phyloP scores from a whole-genome alignment of 768 basidiomycete genomes.

The Tremella fuciformis region DNA sequence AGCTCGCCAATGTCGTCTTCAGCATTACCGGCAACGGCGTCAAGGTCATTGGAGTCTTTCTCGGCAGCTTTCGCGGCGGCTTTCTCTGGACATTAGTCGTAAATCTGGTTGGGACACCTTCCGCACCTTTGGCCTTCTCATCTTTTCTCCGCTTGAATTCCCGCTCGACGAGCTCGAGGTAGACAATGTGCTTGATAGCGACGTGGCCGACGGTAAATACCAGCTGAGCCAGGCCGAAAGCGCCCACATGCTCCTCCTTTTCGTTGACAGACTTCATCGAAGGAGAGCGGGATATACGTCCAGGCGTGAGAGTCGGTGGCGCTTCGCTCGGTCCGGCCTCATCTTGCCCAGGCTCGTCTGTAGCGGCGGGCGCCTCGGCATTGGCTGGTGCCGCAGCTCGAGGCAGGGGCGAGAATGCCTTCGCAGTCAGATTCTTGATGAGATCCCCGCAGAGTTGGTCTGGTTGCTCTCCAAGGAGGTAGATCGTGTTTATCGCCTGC shows the following conservation, averaged over 20 bases:
- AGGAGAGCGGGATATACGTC: slow-evolving; percentile 8
- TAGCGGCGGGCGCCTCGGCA: slow-evolving; percentile 10
- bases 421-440: slow-evolving; percentile 73
- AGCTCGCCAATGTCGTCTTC: slow-evolving; percentile 98
- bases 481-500: slow-evolving; percentile 94
- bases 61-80: slow-evolving; percentile 52
- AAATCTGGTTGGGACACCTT: too few relatives aligned
- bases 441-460: slow-evolving; percentile 75
- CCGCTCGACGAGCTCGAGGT: slow-evolving; percentile 88
- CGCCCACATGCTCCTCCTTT: slow-evolving; percentile 58
- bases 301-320: slow-evolving; percentile 11
- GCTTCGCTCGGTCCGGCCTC: slow-evolving; percentile 4
- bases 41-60: slow-evolving; percentile 73
- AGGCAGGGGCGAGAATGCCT: slow-evolving; percentile 60
- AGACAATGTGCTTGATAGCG: slow-evolving; percentile 95
- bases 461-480: slow-evolving; percentile 88
- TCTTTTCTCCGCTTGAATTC: slow-evolving; percentile 97
- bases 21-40: slow-evolving; percentile 94
- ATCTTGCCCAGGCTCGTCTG: slow-evolving; percentile 12
- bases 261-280: slow-evolving; percentile 4
- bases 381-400: slow-evolving; percentile 17
- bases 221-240: slow-evolving; percentile 87
- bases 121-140: slow-evolving; percentile 71
- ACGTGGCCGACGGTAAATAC: slow-evolving; percentile 94
- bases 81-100: slow-evolving; percentile 57